phyloP scores from a whole-genome alignment of 257 asterid species.

The Plantago ovata region DNA sequence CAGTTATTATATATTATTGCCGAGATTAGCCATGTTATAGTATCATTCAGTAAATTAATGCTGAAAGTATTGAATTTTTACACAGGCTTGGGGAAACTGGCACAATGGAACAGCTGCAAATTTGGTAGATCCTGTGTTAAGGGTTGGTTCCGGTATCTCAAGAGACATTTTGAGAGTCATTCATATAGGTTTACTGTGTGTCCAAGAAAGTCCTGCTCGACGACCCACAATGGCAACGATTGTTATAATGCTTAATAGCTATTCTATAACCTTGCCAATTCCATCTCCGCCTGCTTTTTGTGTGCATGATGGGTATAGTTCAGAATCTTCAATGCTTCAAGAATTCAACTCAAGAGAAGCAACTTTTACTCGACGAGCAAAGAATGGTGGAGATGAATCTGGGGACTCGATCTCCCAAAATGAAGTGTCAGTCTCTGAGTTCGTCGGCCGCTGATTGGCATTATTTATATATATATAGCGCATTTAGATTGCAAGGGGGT shows the following conservation, averaged over 20 bases:
- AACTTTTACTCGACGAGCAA: not conserved
- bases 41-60: not conserved
- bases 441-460: not conserved
- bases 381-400: not conserved
- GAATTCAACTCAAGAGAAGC: not conserved
- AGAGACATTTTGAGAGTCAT: not conserved
- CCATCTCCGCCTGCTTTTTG: not conserved
- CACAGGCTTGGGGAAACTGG: constrained; percentile 4
- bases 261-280: not conserved
- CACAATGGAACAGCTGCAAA: not conserved
- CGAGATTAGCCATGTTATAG: not conserved
- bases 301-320: not conserved
- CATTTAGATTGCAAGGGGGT: constrained; percentile 7
- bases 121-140: constrained; percentile 1
- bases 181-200: not conserved
- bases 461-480: too few relatives aligned
- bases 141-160: not conserved
- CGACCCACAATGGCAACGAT: not conserved
- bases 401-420: not conserved
- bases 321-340: not conserved
- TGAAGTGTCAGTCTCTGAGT: not conserved
- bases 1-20: not conserved
- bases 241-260: constrained; percentile 1
- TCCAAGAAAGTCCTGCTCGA: not conserved
- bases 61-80: not conserved